Evolutionary conservation across 768 basidiomycete genomes (phyloP), one percentile per base, ranked within the genome.

Genomic region (Agrocybe praecox): DNA sequence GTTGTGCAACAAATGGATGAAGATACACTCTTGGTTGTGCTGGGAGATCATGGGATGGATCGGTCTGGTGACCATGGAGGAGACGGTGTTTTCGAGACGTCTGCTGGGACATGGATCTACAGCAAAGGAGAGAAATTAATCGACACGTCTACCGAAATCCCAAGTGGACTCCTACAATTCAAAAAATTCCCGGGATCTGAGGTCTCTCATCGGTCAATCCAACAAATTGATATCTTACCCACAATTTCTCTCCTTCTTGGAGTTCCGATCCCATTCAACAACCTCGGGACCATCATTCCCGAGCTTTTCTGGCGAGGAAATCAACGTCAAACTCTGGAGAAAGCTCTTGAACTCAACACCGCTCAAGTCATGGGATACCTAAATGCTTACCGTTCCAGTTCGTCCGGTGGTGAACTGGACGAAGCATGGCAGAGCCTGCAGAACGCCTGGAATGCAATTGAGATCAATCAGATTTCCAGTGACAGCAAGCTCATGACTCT

Each of bases 31-130:
- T 80, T 99, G 6, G 85, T 99, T 53, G 81, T 99, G 1, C 77
- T 98, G 1, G 97, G 97, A 1, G 96, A 99, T 68, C 97, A 98
- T 65, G 97, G 97, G 0, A 98, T 99, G 97, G 95, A 98, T 65
- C 78, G 83, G 40, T 82, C 89, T 19, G 97, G 97, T 1, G 96
- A 99, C 64, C 96, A 98, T 62, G 97, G 97, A 0, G 96, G 97
- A 1, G 97, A 98, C 64, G 88, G 89, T 0, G 76, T 77, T 4
- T 81, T 89, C 24, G 96, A 99, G 67, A 93, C 94, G 0, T 88
- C 90, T 11, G 79, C 94, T 1, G 94, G 82, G 0, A 72, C 96
- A 34, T 98, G 96, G 96, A 75, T 98, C 44, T 99, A 97, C 74
- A 91, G 89, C 75, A 96, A 96, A 69, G 81, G 84, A 0, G 72